phyloP scores from a whole-genome alignment of 305 asterid genomes.

The Fraxinus albicans region DNA sequence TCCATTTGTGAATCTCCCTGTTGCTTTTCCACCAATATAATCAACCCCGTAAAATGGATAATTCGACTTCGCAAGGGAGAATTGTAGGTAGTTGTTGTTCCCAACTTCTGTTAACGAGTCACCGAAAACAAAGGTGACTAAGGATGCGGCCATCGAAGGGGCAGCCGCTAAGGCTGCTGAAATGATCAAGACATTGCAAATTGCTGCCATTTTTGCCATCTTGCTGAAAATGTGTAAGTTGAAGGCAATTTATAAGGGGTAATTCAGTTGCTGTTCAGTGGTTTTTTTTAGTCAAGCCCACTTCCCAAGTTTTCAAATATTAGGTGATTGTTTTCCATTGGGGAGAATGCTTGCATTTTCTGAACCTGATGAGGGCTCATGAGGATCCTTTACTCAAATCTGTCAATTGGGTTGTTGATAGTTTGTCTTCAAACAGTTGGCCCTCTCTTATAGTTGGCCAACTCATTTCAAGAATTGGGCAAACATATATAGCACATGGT shows the following conservation, averaged over 20 bases:
- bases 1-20: conserved; percentile 88
- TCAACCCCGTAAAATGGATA: conserved; percentile 72
- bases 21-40: conserved; percentile 52
- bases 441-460: conserved; percentile 42
- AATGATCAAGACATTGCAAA: conserved; percentile 7
- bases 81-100: conserved; percentile 66
- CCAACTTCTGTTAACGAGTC: conserved; percentile 60
- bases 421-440: conserved; percentile 26
- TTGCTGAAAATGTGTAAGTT: not conserved
- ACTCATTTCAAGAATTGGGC: conserved; percentile 21
- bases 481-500: not conserved
- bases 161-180: conserved; percentile 2
- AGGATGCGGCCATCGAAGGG: conserved; percentile 24
- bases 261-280: conserved; percentile 5
- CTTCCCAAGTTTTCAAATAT: conserved; percentile 41
- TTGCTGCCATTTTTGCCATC: conserved; percentile 23
- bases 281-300: conserved; percentile 42
- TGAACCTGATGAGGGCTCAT: conserved; percentile 9
- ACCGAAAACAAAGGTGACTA: conserved; percentile 11
- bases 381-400: not conserved
- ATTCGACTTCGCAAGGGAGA: conserved; percentile 68
- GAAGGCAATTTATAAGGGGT: conserved; percentile 33
- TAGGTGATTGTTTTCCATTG: conserved; percentile 36
- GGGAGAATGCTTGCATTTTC: conserved; percentile 8
- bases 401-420: conserved; percentile 34